Evolutionary conservation across 208 protist species (phyloP), one percentile per base, ranked within the genome.

Genomic region (Acanthamoeba lenticulata): DNA sequence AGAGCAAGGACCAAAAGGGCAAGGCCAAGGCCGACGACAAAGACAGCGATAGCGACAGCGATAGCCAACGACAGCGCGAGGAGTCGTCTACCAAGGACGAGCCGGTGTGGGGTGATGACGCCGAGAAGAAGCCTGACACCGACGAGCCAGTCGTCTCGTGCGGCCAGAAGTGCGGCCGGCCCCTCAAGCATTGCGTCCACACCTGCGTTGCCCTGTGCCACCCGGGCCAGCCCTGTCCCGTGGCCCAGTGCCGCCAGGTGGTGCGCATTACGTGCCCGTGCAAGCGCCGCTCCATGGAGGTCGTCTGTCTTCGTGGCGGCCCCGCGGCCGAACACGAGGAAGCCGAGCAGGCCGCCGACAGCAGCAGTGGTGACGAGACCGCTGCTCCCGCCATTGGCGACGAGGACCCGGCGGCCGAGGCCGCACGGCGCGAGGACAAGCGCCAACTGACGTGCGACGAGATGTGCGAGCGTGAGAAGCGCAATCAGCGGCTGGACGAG

Each of bases 391-490:
- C n/a, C n/a, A n/a, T n/a, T n/a, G n/a, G n/a, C n/a, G 40, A 40
- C 9, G 32, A 88, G 2, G 52, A 45, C 77, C 24, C n/a, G 11
- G 27, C 11, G 32, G 9, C 21, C 44, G 77, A 86, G 3, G 36
- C 32, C 19, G 40, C 69, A 0, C 2, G 44, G 69, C 38, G 77
- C 44, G 77, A 86, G 44, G 77, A 86, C 27, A 79, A 93, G 40
- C 77, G 95, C 74, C 55, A 95, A 69, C 85, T 96, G 21, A 81
- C 94, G 32, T 96, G 95, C 88, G 94, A 95, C 67, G 95, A 96
- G 40, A 60, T 81, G 72, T 96, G 95, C 49, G 95, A 94, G 49
- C 81, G 83, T 44, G 90, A 95, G 65, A 83, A 93, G 74, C 72
- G 94, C 83, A 95, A 96, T 29, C 95, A 94, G 57, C 27, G 72